These are phyloP conservation scores for Salix arbutifolia DNA, from an alignment of 345 rosid species.

Conservation along the genomic window DNA sequence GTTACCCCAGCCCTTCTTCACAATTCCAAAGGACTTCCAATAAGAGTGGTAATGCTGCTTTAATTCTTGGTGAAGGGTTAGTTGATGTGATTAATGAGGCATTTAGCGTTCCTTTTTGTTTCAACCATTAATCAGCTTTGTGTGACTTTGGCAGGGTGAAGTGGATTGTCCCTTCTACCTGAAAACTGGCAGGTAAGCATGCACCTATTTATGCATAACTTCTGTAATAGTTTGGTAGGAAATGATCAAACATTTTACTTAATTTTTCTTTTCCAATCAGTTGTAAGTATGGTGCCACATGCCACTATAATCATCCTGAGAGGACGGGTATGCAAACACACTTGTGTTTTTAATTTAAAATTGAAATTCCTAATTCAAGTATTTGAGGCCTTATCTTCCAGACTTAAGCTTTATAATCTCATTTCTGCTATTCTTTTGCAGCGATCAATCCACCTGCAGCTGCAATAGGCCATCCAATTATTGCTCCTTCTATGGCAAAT, in stretches of 20 bases:
- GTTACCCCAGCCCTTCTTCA: slow-evolving; percentile 47
- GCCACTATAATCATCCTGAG: slow-evolving; percentile 97
- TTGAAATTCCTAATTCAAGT: not conserved
- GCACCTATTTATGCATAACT: not conserved
- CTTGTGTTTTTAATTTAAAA: not conserved
- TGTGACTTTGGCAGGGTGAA: slow-evolving; percentile 65
- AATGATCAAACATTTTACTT: not conserved
- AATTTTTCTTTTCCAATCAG: slow-evolving; percentile 30
- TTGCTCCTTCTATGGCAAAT: slow-evolving; percentile 42
- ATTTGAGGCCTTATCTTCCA: not conserved
- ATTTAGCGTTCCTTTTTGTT: not conserved
- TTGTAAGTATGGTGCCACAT: slow-evolving; percentile 90
- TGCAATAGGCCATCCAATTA: slow-evolving; percentile 46
- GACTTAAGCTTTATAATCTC: not conserved
- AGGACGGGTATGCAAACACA: slow-evolving; percentile 51
- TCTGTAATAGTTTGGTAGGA: not conserved
- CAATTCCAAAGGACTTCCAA: slow-evolving; percentile 90
- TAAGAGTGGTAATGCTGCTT: slow-evolving; percentile 52
- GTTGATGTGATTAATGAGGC: not conserved
- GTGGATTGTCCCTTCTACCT: slow-evolving; percentile 89
- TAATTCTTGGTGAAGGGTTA: not conserved
- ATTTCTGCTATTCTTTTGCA: slow-evolving; percentile 34
- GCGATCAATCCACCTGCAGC: slow-evolving; percentile 64
- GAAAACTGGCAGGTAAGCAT: slow-evolving; percentile 84
- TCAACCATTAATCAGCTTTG: not conserved